Percentiles rank a stretch among this genome's conserved stretches.
phyloP scores from a whole-genome alignment of 306 rosid genomes.

The Sophora flavescens region DNA sequence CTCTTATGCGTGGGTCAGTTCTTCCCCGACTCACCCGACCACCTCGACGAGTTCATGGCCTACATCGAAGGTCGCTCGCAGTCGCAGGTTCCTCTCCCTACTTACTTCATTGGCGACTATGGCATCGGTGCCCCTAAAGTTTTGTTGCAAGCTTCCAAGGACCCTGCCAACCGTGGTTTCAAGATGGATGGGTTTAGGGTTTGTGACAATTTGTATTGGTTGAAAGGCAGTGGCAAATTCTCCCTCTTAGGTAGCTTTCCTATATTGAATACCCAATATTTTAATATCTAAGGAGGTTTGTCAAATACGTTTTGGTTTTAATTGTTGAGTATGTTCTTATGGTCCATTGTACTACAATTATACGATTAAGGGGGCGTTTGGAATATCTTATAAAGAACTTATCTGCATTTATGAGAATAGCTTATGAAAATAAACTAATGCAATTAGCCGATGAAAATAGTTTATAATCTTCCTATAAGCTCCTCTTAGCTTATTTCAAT shows the following conservation, averaged over 20 bases:
- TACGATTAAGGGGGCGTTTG: too few relatives aligned
- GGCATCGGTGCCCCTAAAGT: conserved; percentile 82
- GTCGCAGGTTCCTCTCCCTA: conserved; percentile 71
- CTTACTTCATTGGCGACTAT: conserved; percentile 93
- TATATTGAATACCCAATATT: neutral
- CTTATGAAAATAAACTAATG: too few relatives aligned
- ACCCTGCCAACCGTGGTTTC: conserved; percentile 72
- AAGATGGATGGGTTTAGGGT: conserved; percentile 90
- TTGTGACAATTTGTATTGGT: conserved; percentile 83
- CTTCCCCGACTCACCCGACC: conserved; percentile 86
- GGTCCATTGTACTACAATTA: neutral
- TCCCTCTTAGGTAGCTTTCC: conserved; percentile 62
- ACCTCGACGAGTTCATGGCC: conserved; percentile 62
- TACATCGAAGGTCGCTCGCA: conserved; percentile 72
- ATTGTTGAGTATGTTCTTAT: neutral
- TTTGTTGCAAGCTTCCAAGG: conserved; percentile 68
- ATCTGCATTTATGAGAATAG: too few relatives aligned
- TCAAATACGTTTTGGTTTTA: too few relatives aligned
- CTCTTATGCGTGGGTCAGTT: conserved; percentile 92
- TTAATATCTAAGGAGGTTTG: too few relatives aligned
- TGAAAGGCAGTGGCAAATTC: conserved; percentile 97
- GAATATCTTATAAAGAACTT: too few relatives aligned
- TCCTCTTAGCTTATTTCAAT: too few relatives aligned
- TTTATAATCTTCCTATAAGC: too few relatives aligned
- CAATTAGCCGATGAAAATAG: too few relatives aligned